phyloP scores from a whole-genome alignment of 192 early-diverging fungal genomes.

The Backusella australiensis region DNA sequence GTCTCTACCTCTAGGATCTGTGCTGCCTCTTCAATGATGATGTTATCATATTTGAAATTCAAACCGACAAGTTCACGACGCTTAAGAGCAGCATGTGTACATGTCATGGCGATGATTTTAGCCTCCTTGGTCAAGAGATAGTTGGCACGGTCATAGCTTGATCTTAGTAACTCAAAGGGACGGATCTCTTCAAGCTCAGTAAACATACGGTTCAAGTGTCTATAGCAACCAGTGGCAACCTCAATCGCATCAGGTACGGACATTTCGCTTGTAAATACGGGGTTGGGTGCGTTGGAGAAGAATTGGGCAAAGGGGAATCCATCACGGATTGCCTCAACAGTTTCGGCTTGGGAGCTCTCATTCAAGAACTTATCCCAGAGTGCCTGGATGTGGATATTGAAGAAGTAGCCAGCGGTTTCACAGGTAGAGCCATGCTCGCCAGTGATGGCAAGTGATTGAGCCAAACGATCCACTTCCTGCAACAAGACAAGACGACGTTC shows the following conservation, averaged over 20 bases:
- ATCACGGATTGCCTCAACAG: slow-evolving; percentile 40
- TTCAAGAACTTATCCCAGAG: slow-evolving; percentile 72
- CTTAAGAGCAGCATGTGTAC: slow-evolving; percentile 92
- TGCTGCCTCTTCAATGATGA: slow-evolving; percentile 97
- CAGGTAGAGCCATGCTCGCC: slow-evolving; percentile 92
- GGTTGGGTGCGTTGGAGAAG: slow-evolving; percentile 71
- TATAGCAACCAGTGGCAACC: slow-evolving; percentile 76
- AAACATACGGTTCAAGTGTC: slow-evolving; percentile 79
- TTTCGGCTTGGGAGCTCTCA: slow-evolving; percentile 18
- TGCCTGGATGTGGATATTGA: slow-evolving; percentile 67
- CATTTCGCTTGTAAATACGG: slow-evolving; percentile 58
- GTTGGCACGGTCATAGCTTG: slow-evolving; percentile 75
- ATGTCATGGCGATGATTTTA: slow-evolving; percentile 96
- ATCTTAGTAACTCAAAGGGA: slow-evolving; percentile 90
- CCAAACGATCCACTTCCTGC: slow-evolving; percentile 72
- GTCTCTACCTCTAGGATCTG: slow-evolving; percentile 95
- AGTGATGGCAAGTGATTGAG: slow-evolving; percentile 67
- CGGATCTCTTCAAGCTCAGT: slow-evolving; percentile 87
- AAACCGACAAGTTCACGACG: slow-evolving; percentile 80
- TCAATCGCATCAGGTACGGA: slow-evolving; percentile 54
- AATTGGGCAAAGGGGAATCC: slow-evolving; percentile 83
- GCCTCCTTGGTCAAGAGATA: slow-evolving; percentile 96
- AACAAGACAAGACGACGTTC: slow-evolving; percentile 74
- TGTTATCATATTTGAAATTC: slow-evolving; percentile 93
- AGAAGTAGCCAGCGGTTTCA: slow-evolving; percentile 92